Conservation (phyloP, 2,329 filamentous ascomycete species). For the Hypoxylon sp. region DNA sequence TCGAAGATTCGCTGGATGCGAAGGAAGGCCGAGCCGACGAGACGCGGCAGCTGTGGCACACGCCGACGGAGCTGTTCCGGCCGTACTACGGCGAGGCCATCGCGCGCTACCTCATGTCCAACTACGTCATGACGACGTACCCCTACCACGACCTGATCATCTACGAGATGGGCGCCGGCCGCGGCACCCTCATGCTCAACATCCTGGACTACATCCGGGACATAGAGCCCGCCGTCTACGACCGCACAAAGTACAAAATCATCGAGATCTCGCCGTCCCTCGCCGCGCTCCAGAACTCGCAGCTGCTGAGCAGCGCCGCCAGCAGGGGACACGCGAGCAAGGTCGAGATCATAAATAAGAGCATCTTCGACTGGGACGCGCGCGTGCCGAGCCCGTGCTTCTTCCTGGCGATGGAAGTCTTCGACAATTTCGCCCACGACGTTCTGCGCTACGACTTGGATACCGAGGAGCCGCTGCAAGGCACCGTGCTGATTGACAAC, state of each 20-base stretch:
- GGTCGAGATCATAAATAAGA: constrained; percentile 94
- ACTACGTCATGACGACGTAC: constrained; percentile 94
- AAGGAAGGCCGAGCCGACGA: constrained; percentile 71
- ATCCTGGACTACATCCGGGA: constrained; percentile 96
- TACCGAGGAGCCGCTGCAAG: constrained; percentile 88
- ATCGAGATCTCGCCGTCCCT: constrained; percentile 93
- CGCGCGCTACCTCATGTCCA: constrained; percentile 93
- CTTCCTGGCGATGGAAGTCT: constrained; percentile 97
- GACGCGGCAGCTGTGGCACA: constrained; percentile 96
- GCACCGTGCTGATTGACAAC: constrained; percentile 86
- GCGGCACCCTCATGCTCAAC: constrained; percentile 98
- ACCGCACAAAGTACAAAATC: constrained; percentile 92
- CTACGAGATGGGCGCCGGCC: constrained; percentile 98
- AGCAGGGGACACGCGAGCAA: constrained; percentile 83
- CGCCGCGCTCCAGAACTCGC: constrained; percentile 81
- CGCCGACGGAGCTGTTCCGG: constrained; percentile 95
- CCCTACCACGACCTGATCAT: constrained; percentile 98
- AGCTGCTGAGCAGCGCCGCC: constrained; percentile 76
- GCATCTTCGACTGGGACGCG: constrained; percentile 93
- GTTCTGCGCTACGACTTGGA: constrained; percentile 88
- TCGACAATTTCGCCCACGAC: constrained; percentile 98
- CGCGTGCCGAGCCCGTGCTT: constrained; percentile 95
- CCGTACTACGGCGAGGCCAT: constrained; percentile 98
- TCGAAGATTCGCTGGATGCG: constrained; percentile 89
- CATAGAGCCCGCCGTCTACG: constrained; percentile 91